Evolutionary conservation across 495 filamentous ascomycete genomes (phyloP), one percentile per base, ranked within the genome.

Genomic region (Neurospora discreta): DNA sequence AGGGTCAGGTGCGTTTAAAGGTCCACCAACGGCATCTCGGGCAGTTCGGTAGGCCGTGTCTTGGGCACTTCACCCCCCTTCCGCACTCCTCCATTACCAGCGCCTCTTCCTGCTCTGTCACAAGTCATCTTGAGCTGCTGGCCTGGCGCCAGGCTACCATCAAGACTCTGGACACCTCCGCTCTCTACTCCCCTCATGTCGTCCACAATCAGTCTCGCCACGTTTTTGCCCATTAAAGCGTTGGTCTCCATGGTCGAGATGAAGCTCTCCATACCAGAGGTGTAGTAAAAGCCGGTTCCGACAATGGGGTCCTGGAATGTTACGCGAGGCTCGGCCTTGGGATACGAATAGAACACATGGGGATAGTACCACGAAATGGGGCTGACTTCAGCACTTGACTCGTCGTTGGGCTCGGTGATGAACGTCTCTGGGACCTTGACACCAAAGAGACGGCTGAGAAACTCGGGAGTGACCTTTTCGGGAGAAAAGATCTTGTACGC

Each of bases 231-330:
- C 95, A 97, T 97, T 76, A 98, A 79, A 0, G 91, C 90, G 79
- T 91, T 98, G 9, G 96, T 99, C 85, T 99, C 95, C 95, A 99
- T 99, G 0, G 95, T 97, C 16, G 89, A 93, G 72, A 98, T 97
- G 76, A 99, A 98, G 74, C 89, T 90, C 82, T 99, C 95, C 69
- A 98, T 97, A 0, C 92, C 95, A 52, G 91, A 89, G 0, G 95
- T 98, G 78, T 99, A 98, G 87, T 92, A 98, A 15, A 98, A 77
- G 0, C 86, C 84, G 2, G 85, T 75, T 11, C 86, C 90, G 2
- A 98, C 79, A 71, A 89, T 83, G 0, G 89, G 86, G 46, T 96
- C 91, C 73, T 97, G 94, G 73, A 98, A 99, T 0, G 91, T 97
- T 7, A 92, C 88, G 0, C 95, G 85, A 0, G 95, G 96, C 44